Evolutionary conservation across 805 yeast species (phyloP).

Genomic region (Candida golubevii): DNA sequence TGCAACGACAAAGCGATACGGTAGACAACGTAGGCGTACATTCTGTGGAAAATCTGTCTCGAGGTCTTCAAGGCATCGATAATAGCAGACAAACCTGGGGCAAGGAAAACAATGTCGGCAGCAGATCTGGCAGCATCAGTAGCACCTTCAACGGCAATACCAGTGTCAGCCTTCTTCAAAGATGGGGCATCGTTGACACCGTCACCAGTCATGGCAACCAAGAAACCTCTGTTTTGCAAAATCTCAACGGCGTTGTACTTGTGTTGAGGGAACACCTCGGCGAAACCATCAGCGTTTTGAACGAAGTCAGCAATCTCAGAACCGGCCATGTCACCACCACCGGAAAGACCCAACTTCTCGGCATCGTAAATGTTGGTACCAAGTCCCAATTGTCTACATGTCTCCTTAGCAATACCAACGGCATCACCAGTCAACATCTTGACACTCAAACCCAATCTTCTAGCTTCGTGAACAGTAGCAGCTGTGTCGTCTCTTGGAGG

Average conservation of each 20-base stretch:
- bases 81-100: constrained; percentile 93
- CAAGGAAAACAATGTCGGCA: constrained; percentile 89
- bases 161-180: constrained; percentile 80
- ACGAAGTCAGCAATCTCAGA: constrained; percentile 95
- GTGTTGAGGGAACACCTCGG: constrained; percentile 98
- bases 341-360: constrained; percentile 91
- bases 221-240: constrained; percentile 91
- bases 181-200: constrained; percentile 99
- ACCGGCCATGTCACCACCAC: constrained; percentile 94
- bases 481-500: constrained; percentile 99
- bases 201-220: constrained; percentile 99
- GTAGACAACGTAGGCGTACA: constrained; percentile 97
- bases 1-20: constrained; percentile 94
- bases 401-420: constrained; percentile 97
- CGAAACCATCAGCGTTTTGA: constrained; percentile 96
- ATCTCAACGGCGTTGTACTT: constrained; percentile 94
- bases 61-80: constrained; percentile 90
- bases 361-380: constrained; percentile 97
- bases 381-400: constrained; percentile 95
- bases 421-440: constrained; percentile 99
- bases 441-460: constrained; percentile 85
- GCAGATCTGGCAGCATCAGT: constrained; percentile 97
- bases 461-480: constrained; percentile 88
- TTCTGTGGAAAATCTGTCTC: constrained; percentile 96
- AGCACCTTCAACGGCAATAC: constrained; percentile 98